These are phyloP conservation scores for Calonectria montana DNA, from an alignment of 2,329 filamentous ascomycete species.

Conservation along the genomic window DNA sequence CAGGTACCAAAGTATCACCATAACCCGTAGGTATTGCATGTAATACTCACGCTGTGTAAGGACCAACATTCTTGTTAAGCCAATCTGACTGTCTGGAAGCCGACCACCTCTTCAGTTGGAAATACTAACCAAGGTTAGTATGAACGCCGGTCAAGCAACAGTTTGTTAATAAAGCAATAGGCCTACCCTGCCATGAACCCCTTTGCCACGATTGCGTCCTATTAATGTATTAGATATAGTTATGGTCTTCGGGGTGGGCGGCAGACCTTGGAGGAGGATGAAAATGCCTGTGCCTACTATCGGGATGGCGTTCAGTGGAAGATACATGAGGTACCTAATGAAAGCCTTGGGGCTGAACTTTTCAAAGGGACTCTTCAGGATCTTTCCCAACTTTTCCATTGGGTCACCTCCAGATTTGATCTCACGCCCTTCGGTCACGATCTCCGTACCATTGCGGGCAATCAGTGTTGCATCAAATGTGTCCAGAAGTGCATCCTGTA, in stretches of 20 bases:
- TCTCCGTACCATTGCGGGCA: conserved; percentile 59
- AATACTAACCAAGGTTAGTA: conserved; percentile 71
- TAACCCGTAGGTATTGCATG: not conserved
- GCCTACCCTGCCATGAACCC: conserved; percentile 66
- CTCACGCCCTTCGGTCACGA: conserved; percentile 82
- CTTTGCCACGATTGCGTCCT: conserved; percentile 61
- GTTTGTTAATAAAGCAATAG: not conserved
- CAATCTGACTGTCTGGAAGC: conserved; percentile 73
- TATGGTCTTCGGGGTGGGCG: not conserved
- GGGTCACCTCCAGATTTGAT: conserved; percentile 72
- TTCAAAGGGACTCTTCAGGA: conserved; percentile 68
- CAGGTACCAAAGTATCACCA: conserved; percentile 11
- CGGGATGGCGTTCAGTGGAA: conserved; percentile 94
- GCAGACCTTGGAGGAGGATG: conserved; percentile 76
- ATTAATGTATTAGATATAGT: not conserved
- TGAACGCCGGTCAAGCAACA: not conserved
- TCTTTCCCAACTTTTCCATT: conserved; percentile 66
- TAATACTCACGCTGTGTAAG: conserved; percentile 80
- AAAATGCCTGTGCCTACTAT: conserved; percentile 87
- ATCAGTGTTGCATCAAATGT: conserved; percentile 84
- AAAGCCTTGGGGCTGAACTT: conserved; percentile 71
- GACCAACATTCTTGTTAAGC: conserved; percentile 75
- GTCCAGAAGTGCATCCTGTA: conserved; percentile 86
- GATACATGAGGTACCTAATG: conserved; percentile 83
- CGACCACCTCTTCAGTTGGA: conserved; percentile 90